Percentiles rank a stretch among this genome's conserved stretches.
Evolutionary conservation across 2,329 filamentous ascomycete species (phyloP).

Genomic region (Cladosporium sp.): DNA sequence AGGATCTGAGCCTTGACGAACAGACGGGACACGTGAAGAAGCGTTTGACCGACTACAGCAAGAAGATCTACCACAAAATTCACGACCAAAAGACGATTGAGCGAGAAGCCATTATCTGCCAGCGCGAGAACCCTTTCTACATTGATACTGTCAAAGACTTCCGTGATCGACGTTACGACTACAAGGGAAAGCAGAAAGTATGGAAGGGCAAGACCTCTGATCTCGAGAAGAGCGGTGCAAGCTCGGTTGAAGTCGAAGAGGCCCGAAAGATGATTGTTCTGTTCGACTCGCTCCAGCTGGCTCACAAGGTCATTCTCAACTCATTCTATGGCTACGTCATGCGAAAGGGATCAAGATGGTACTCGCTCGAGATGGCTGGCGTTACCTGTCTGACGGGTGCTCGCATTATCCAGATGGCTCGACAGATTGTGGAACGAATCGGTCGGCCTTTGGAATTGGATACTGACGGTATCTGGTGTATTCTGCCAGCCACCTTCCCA

Average conservation of each 20-base stretch:
- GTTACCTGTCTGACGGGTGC: constrained; percentile 97
- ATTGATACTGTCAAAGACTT: constrained; percentile 96
- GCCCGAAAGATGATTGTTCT: constrained; percentile 99
- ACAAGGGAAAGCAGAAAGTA: constrained; percentile 96
- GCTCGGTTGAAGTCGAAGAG: constrained; percentile 76
- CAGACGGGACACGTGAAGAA: constrained; percentile 81
- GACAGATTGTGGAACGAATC: constrained; percentile 88
- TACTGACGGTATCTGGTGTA: constrained; percentile 99
- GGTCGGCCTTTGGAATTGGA: constrained; percentile 91
- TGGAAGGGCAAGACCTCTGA: constrained; percentile 97
- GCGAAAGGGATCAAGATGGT: constrained; percentile 98
- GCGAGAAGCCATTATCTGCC: constrained; percentile 95
- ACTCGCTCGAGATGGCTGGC: constrained; percentile 98
- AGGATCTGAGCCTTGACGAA: constrained; percentile 79
- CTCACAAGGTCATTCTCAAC: constrained; percentile 98
- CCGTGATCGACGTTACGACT: constrained; percentile 95
- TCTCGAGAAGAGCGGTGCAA: constrained; percentile 79
- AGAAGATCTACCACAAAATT: constrained; percentile 99
- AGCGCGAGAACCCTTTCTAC: constrained; percentile 97
- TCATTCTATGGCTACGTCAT: constrained; percentile 99
- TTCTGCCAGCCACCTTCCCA: constrained; percentile 92
- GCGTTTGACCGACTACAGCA: constrained; percentile 86
- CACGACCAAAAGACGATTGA: constrained; percentile 91
- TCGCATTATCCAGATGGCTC: constrained; percentile 93
- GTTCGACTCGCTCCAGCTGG: constrained; percentile 92